Conservation (phyloP, 2,329 filamentous ascomycete species). For the Botrytis tulipae region DNA sequence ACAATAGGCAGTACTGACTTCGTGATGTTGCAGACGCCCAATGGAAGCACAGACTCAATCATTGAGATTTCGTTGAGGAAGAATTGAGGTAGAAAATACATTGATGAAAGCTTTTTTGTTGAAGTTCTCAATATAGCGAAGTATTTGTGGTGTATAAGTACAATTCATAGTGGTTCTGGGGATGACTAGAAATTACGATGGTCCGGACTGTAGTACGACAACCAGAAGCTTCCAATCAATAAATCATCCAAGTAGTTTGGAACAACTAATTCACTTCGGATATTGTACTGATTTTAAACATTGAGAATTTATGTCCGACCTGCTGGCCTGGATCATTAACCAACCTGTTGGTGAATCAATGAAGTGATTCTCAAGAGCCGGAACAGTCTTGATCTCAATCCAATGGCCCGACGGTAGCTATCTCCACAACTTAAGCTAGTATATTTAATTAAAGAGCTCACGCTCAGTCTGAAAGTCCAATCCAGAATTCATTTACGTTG, state of each 20-base stretch:
- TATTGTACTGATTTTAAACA: background rate
- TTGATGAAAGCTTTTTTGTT: background rate
- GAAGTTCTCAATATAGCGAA: background rate
- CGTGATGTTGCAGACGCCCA: background rate
- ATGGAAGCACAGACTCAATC: conserved; percentile 15
- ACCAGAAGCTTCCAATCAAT: background rate
- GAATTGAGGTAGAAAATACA: background rate
- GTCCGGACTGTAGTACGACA: background rate
- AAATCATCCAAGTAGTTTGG: background rate
- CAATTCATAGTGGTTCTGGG: background rate
- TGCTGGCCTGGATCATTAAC: background rate
- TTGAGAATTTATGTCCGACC: background rate
- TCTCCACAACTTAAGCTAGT: background rate
- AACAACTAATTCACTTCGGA: background rate
- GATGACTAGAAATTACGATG: background rate
- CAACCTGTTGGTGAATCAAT: background rate
- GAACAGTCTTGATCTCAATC: background rate
- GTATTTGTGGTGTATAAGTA: background rate
- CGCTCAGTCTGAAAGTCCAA: background rate
- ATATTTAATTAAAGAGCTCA: background rate
- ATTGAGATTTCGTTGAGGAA: conserved; percentile 13
- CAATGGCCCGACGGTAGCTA: background rate
- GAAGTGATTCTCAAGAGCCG: background rate
- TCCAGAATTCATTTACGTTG: background rate
- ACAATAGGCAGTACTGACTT: background rate